These are phyloP conservation scores for Penicillium sp. DNA, from an alignment of 2,329 filamentous ascomycete species.

Conservation along the genomic window DNA sequence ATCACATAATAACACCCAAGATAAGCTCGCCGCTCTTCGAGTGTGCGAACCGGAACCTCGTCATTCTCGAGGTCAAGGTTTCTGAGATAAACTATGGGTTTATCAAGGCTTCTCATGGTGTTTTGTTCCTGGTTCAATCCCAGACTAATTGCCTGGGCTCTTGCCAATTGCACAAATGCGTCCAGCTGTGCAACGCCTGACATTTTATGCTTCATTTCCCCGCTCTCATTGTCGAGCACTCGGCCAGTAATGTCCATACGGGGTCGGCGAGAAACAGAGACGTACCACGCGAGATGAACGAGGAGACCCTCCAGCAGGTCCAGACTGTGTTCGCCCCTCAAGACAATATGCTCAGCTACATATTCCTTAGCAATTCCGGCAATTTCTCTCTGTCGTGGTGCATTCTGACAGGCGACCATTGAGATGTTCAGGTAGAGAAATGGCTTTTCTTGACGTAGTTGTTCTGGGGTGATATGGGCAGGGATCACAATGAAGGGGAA, in stretches of 20 bases:
- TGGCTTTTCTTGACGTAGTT: slow-evolving; percentile 22
- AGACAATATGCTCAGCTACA: slow-evolving; percentile 44
- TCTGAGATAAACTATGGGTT: slow-evolving; percentile 11
- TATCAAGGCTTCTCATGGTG: slow-evolving; percentile 9
- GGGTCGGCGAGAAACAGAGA: slow-evolving; percentile 6
- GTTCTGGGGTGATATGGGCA: slow-evolving; percentile 9
- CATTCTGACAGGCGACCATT: slow-evolving; percentile 19
- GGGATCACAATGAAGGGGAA: slow-evolving; percentile 30
- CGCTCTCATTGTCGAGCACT: neutral
- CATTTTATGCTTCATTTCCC: neutral
- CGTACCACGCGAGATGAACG: slow-evolving; percentile 49
- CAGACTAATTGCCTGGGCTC: slow-evolving; percentile 50
- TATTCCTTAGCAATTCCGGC: slow-evolving; percentile 24
- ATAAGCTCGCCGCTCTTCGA: slow-evolving; percentile 54
- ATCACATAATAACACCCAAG: slow-evolving; percentile 56
- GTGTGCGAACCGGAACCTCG: slow-evolving; percentile 40
- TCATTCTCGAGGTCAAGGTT: slow-evolving; percentile 7
- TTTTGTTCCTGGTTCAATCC: slow-evolving; percentile 37
- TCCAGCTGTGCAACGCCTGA: slow-evolving; percentile 43
- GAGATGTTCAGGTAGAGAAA: slow-evolving; percentile 23
- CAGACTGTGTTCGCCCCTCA: slow-evolving; percentile 42
- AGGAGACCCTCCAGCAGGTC: slow-evolving; percentile 51
- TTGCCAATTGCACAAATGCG: slow-evolving; percentile 51
- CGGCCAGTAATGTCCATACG: neutral
- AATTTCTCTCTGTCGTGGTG: slow-evolving; percentile 15